phyloP scores from a whole-genome alignment of 331 rosid species.

The Acacia concinna region DNA sequence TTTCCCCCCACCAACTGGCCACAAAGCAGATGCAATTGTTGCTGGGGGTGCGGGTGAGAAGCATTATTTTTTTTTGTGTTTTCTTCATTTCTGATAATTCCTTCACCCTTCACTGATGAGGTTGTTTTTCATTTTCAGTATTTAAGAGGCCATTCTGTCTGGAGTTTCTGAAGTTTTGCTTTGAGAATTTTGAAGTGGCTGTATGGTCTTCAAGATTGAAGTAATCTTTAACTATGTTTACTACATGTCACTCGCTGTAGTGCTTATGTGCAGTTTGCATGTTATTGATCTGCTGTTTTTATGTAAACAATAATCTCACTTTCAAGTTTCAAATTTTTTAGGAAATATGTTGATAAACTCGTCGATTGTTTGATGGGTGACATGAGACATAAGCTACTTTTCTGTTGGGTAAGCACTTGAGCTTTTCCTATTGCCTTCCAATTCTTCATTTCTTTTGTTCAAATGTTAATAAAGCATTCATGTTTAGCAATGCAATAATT shows the following conservation, averaged over 20 bases:
- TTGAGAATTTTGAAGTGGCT: conserved; percentile 91
- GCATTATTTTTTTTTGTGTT: conserved; percentile 9
- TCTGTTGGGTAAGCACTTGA: conserved; percentile 74
- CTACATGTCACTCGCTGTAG: not conserved
- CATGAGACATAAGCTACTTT: conserved; percentile 59
- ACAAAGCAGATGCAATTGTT: conserved; percentile 53
- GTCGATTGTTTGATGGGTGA: conserved; percentile 64
- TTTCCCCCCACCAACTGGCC: conserved; percentile 52
- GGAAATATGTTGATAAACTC: conserved; percentile 51
- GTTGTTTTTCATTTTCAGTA: conserved; percentile 49
- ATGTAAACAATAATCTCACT: conserved; percentile 5
- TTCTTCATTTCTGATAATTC: conserved; percentile 9
- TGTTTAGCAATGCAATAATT: not conserved
- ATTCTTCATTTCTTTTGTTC: not conserved
- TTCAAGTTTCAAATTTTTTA: conserved; percentile 34
- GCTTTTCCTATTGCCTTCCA: conserved; percentile 8
- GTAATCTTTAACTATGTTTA: conserved; percentile 45
- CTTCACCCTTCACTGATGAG: conserved; percentile 14
- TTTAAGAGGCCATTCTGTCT: conserved; percentile 76
- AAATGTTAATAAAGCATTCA: not conserved
- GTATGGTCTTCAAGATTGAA: conserved; percentile 84
- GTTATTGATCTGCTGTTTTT: not conserved
- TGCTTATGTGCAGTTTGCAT: not conserved
- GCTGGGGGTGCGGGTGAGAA: conserved; percentile 54
- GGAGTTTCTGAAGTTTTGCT: conserved; percentile 82